These are phyloP conservation scores for Chernovozyma sophiae-reginae DNA, from an alignment of 1,139 yeast species.

Conservation along the genomic window DNA sequence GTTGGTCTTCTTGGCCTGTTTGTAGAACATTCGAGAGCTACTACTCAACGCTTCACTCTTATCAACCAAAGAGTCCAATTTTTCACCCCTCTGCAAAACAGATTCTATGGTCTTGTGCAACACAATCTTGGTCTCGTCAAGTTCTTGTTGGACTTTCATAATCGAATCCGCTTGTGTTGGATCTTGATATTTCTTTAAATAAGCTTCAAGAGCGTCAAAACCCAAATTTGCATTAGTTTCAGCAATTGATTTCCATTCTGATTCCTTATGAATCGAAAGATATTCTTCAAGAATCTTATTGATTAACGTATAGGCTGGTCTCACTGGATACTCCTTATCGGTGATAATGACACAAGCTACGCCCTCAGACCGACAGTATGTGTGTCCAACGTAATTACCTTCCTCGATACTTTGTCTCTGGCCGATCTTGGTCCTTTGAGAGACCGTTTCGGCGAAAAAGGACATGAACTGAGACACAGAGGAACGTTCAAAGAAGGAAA, in stretches of 20 bases:
- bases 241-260: slow-evolving; percentile 59
- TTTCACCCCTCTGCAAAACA: slow-evolving; percentile 94
- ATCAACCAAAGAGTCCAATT: slow-evolving; percentile 88
- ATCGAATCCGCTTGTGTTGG: slow-evolving; percentile 96
- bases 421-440: slow-evolving; percentile 82
- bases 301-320: slow-evolving; percentile 94
- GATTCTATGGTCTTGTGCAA: slow-evolving; percentile 93
- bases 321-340: slow-evolving; percentile 92
- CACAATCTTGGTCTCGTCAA: slow-evolving; percentile 95
- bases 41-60: slow-evolving; percentile 90
- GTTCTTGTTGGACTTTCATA: slow-evolving; percentile 95
- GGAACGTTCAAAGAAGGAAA: slow-evolving; percentile 81
- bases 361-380: slow-evolving; percentile 86
- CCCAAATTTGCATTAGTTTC: slow-evolving; percentile 47
- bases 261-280: slow-evolving; percentile 72
- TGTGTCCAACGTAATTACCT: slow-evolving; percentile 88
- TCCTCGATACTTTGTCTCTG: slow-evolving; percentile 95
- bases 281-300: slow-evolving; percentile 92
- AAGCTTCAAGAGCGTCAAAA: slow-evolving; percentile 62
- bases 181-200: slow-evolving; percentile 85
- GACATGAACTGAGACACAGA: slow-evolving; percentile 88
- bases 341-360: slow-evolving; percentile 89
- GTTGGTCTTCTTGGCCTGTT: slow-evolving; percentile 96
- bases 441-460: slow-evolving; percentile 86
- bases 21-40: slow-evolving; percentile 89